Base-by-base conservation (phyloP, 208 protist species). In the Acanthamoeba lenticulata region DNA sequence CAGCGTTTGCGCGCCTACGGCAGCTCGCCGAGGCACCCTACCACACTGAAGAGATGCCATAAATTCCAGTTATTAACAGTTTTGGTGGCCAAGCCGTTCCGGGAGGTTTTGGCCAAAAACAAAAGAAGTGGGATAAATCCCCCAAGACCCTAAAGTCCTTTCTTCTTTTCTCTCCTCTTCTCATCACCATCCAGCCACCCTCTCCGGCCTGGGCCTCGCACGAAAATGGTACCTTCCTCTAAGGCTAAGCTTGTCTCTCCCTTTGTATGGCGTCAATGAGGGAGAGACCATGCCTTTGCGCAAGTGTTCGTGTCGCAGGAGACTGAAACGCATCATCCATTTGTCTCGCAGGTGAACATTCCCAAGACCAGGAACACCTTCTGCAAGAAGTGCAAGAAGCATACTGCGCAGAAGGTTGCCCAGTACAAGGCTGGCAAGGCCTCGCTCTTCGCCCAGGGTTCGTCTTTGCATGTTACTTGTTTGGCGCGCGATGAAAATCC, bases 341-440 rank as follows among this genome's bases (percentile, higher is more conserved):
- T 60, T n/a, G 27, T 60, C 11, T 4, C 3, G 9, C 65, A 97
- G 97, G 97, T 98, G 81, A 95, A 96, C 67, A 97, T 96, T 47
- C 98, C 98, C 55, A 98, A 98, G 94, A 94, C 91, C 29, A 94
- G 96, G 69, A 98, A 96, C 49, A 98, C 98, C 36, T 98, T 96
- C 94, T 99, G 98, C 95, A 95, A 95, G 93, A 96, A 98, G 77
- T 98, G 97, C 88, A 94, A 96, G 38, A 98, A 98, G 90, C 99
- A 99, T 97, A 99, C 98, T 90, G 96, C 97, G 94, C 99, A 99
- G 97, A 99, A 99, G 97, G 98, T 99, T 34, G 98, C 99, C 89
- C 99, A 99, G 98, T 99, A 99, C 98, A 99, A 99, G 97, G 98
- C 99, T 67, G 99, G 99, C 95, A 99, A 99, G 97, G 99, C 99